Base-by-base conservation (phyloP, 768 basidiomycete species). In the Grammothele lineata region DNA sequence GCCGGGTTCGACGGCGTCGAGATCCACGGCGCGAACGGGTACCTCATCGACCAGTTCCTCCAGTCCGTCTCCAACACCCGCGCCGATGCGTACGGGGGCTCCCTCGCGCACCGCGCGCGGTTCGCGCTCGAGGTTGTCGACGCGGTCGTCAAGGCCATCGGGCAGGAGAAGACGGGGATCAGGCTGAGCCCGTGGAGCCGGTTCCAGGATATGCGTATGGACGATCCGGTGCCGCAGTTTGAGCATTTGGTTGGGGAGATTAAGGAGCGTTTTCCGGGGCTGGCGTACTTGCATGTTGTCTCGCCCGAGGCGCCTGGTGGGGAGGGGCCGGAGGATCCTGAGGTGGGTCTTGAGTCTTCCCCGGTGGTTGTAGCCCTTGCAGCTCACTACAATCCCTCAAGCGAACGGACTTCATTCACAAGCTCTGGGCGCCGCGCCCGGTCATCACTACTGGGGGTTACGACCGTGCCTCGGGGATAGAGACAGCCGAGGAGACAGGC, bases 181-280 rank as follows among this genome's bases (percentile, higher is more conserved):
- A 66, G 75, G 18, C 39, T 65, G 18, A 56, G 51, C 24, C 64
- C 69, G 14, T 75, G 64, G 67, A 5, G 9, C 6, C 35, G 8
- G 9, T 18, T 5, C 35, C 35, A 36, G 35, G 35, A 36, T 12
- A 19, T 37, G n/a, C 37, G 37, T 12, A 78, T 80, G 76, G 51
- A 57, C 3, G 70, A 84, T 47, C 82, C 81, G 0, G 62, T 71
- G 3, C 77, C 80, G 0, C 76, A 75, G 8, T 86, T 78, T 65
- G 51, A 66, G 0, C 70, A 82, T 60, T 52, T 84, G 25, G 70
- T 76, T 18, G 43, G 63, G 5, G 45, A 70, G 32, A 48, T 85
- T 21, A 64, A 62, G 26, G 45, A 61, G 15, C 49, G 50, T 7
- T 68, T 72, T 52, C 74, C 80, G 4, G 45, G 70, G 23, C 59